These are phyloP conservation scores for Laburnicola sp. DNA, from an alignment of 2,329 filamentous ascomycete genomes.

Conservation along the genomic window DNA sequence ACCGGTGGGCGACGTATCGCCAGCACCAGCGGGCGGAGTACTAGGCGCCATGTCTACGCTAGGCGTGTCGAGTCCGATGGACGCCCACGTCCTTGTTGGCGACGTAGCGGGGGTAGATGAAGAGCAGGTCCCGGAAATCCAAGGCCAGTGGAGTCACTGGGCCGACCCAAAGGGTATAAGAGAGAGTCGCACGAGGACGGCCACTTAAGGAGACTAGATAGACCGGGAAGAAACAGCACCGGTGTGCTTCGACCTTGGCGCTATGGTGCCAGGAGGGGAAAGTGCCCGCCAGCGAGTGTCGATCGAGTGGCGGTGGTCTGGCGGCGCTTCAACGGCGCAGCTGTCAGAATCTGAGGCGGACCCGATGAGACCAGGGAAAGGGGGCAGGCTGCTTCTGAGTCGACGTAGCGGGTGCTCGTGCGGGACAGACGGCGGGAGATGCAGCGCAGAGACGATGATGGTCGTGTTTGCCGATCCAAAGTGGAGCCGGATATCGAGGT, in stretches of 20 bases:
- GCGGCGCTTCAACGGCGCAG: constrained; percentile 29
- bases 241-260: constrained; percentile 24
- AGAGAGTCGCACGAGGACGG: constrained; percentile 13
- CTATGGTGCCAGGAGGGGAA: constrained; percentile 31
- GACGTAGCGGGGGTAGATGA: constrained; percentile 9
- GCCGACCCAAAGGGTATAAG: constrained; percentile 11
- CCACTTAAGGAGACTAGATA: constrained; percentile 19
- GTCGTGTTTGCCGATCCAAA: constrained; percentile 24
- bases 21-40: constrained; percentile 26
- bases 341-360: constrained; percentile 25
- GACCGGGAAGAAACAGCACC: constrained; percentile 26
- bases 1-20: constrained; percentile 36
- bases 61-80: neutral
- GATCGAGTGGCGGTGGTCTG: constrained; percentile 30
- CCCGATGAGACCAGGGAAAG: constrained; percentile 13
- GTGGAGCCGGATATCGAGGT: constrained; percentile 32
- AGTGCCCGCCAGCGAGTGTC: constrained; percentile 32
- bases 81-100: neutral
- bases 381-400: constrained; percentile 16
- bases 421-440: constrained; percentile 19
- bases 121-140: constrained; percentile 7
- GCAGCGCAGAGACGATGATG: constrained; percentile 13
- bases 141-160: constrained; percentile 12
- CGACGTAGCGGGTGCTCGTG: constrained; percentile 19
- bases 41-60: constrained; percentile 27